phyloP scores from a whole-genome alignment of 768 basidiomycete species.

The Suillus clintonianus region DNA sequence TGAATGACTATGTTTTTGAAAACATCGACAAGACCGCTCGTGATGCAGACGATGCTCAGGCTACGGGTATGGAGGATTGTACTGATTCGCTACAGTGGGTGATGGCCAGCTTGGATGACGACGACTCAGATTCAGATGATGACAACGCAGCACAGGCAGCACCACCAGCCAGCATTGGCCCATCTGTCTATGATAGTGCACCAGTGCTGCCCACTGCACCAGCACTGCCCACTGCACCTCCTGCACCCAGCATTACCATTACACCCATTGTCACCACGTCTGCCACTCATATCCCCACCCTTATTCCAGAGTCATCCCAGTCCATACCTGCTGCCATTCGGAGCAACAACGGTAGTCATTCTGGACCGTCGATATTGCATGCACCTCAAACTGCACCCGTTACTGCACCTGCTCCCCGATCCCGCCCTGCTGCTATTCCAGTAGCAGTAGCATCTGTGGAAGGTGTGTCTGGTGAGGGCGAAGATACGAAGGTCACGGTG shows the following conservation, averaged over 20 bases:
- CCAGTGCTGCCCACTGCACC: not conserved
- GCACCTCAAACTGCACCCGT: not conserved
- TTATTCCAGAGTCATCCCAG: not conserved
- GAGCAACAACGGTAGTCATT: not conserved
- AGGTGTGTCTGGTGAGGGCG: not conserved
- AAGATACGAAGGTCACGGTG: not conserved
- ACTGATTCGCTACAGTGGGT: not conserved
- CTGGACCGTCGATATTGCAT: not conserved
- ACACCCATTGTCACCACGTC: not conserved
- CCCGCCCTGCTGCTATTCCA: not conserved
- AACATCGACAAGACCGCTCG: not conserved
- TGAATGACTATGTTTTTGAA: slow-evolving; percentile 4
- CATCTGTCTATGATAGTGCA: not conserved
- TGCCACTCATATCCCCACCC: not conserved
- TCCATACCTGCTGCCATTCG: not conserved
- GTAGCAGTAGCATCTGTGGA: not conserved
- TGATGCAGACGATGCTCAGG: not conserved
- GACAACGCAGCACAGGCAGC: not conserved
- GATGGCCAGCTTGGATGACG: not conserved
- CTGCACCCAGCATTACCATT: not conserved
- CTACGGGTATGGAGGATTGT: not conserved
- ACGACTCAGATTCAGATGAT: not conserved
- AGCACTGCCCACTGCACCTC: no score
- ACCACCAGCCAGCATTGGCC: not conserved
- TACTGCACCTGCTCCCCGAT: not conserved